Evolutionary conservation across 805 yeast species (phyloP).

Genomic region (Torulaspora franciscae): DNA sequence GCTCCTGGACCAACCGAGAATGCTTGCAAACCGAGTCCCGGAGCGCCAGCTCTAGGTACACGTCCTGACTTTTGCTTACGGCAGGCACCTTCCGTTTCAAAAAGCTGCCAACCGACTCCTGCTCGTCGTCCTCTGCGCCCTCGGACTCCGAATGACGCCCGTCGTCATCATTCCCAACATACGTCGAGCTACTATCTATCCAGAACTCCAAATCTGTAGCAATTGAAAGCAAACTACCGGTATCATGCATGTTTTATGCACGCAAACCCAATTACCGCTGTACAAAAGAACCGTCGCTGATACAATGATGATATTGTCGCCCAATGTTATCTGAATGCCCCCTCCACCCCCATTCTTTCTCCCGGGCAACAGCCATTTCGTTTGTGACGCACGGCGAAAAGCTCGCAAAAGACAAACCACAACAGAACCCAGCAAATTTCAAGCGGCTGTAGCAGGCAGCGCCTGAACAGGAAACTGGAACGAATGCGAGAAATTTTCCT

Average conservation of each 20-base stretch:
- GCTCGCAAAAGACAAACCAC: neutral
- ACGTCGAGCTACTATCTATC: slow-evolving; percentile 11
- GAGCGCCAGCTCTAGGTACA: slow-evolving; percentile 7
- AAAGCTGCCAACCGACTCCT: neutral
- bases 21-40: slow-evolving; percentile 3
- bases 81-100: slow-evolving; percentile 1
- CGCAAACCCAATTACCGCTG: neutral
- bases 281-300: too few relatives aligned
- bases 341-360: neutral
- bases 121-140: neutral
- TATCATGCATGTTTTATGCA: neutral
- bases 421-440: neutral
- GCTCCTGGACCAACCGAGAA: neutral
- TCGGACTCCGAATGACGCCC: neutral
- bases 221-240: neutral
- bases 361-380: neutral
- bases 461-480: too few relatives aligned
- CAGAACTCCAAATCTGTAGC: slow-evolving; percentile 11
- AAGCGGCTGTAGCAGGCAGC: too few relatives aligned
- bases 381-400: slow-evolving; percentile 5
- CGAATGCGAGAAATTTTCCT: too few relatives aligned
- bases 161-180: slow-evolving; percentile 2
- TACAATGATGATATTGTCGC: too few relatives aligned
- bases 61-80: neutral
- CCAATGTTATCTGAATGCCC: neutral